Base-by-base conservation (phyloP, 2,329 filamentous ascomycete species). In the Cytospora leucostoma region DNA sequence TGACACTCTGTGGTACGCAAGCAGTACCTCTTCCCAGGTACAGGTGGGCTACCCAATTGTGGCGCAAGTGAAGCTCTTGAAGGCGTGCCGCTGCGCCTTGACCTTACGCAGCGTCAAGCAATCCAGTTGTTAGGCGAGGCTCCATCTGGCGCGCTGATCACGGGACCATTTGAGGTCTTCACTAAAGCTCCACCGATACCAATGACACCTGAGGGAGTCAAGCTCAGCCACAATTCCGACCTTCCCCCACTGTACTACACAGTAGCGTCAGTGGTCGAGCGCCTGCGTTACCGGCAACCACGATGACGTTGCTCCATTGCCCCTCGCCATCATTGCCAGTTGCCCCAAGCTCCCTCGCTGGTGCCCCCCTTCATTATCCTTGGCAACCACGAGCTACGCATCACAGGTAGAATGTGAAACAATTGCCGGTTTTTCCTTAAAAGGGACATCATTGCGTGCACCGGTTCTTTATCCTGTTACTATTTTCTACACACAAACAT, bases 281-380 rank as follows among this genome's bases (percentile, higher is more conserved):
- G 44, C 54, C 21, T 53, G 52, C 44, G n/a, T 47, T 19, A 47
- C n/a, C 5, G 19, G 38, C 27, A 67, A 56, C 2, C 35, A 67
- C 64, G 56, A 64, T 63, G 21, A 65, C 63, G 50, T 68, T 68
- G 59, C 60, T 70, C 35, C 21, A 33, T 60, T 60, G 58, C 58
- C 58, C 58, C 58, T 60, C 58, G 53, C 35, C 35, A 40, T 44
- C 17, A 59, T 44, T 57, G 32, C 8, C 34, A 27, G 49, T n/a
- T 32, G 15, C 12, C 34, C 21, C 40, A 59, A 59, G 56, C 47
- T 57, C 32, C 32, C 37, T 51, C 50, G n/a, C 27, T 27, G 35
- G 38, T 53, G 38, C 56, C 60, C 47, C 47, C 40, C n/a, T 17
- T 19, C 27, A 27, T 27, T 27, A 27, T 52, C 33, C 32, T 56